Evolutionary conservation across 306 rosid genomes (phyloP).

Genomic region (Styphnolobium japonicum): DNA sequence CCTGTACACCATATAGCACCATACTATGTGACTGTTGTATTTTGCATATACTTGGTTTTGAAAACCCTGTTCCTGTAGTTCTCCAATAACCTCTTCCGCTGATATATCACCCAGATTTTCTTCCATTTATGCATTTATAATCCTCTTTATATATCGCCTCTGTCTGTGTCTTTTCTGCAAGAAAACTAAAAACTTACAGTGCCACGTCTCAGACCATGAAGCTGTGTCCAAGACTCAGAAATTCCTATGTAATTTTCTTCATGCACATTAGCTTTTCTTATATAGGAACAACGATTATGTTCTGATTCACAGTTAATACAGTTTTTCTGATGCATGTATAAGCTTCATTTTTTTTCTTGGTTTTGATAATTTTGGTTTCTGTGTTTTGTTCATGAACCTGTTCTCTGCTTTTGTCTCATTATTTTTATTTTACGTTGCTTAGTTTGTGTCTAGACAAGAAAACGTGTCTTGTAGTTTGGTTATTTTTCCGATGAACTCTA

Average conservation of each 20-base stretch:
- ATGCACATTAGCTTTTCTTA: not conserved
- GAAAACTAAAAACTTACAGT: not conserved
- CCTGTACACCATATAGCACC: not conserved
- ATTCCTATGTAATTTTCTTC: constrained; percentile 26
- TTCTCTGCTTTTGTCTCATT: not conserved
- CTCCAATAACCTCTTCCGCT: not conserved
- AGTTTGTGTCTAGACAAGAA: not conserved
- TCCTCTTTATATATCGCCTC: not conserved
- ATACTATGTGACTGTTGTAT: not conserved
- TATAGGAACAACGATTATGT: not conserved
- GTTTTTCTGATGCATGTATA: not conserved
- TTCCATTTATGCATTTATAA: not conserved
- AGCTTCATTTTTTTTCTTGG: not conserved
- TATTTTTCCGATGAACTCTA: not conserved
- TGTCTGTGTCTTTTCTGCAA: not conserved
- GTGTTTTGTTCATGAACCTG: not conserved
- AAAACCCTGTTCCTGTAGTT: not conserved
- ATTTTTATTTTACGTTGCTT: not conserved
- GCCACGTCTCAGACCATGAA: constrained; percentile 16
- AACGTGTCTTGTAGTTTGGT: not conserved
- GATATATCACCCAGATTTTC: not conserved
- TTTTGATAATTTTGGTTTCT: not conserved
- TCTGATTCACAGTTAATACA: not conserved
- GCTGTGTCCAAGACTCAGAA: not conserved
- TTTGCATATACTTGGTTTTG: not conserved